These are phyloP conservation scores for Phyllachora maydis DNA, from an alignment of 2,329 filamentous ascomycete species.

Conservation along the genomic window DNA sequence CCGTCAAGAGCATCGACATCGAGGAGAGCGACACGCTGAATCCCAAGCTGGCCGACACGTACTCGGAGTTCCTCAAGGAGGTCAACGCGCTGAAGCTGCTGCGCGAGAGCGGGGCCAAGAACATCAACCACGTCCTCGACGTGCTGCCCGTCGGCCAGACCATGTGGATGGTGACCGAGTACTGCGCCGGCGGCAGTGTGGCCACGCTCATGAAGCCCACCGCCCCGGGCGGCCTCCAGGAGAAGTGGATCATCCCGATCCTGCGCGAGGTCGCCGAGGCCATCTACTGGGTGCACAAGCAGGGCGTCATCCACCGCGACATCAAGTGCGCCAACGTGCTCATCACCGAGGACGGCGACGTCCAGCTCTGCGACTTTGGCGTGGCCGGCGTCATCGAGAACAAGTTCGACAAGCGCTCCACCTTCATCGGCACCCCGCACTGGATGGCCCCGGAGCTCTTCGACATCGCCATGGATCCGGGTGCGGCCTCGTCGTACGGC, in stretches of 20 bases:
- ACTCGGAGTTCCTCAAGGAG: conserved; percentile 49
- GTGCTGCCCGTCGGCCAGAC: conserved; percentile 57
- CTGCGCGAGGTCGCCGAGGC: conserved; percentile 45
- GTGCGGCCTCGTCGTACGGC: conserved; percentile 41
- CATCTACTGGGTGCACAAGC: conserved; percentile 44
- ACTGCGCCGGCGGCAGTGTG: conserved; percentile 69
- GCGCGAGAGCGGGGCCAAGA: conserved; percentile 52
- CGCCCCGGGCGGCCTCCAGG: conserved; percentile 33
- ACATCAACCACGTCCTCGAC: conserved; percentile 67
- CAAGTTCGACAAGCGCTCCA: conserved; percentile 56
- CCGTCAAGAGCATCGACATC: conserved; percentile 67
- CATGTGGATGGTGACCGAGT: conserved; percentile 79
- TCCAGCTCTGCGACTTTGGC: conserved; percentile 73
- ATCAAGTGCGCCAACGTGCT: conserved; percentile 65
- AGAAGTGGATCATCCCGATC: conserved; percentile 51
- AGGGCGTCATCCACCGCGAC: conserved; percentile 50
- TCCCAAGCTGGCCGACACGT: conserved; percentile 43
- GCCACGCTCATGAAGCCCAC: conserved; percentile 52
- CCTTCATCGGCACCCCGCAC: conserved; percentile 64
- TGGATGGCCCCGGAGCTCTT: conserved; percentile 77
- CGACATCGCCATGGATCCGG: too few species aligned
- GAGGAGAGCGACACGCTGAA: conserved; percentile 54
- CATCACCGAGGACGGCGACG: conserved; percentile 53
- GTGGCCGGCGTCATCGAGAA: conserved; percentile 61
- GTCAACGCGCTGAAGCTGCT: conserved; percentile 51